phyloP scores from a whole-genome alignment of 345 rosid species.

The Citrus inodora region DNA sequence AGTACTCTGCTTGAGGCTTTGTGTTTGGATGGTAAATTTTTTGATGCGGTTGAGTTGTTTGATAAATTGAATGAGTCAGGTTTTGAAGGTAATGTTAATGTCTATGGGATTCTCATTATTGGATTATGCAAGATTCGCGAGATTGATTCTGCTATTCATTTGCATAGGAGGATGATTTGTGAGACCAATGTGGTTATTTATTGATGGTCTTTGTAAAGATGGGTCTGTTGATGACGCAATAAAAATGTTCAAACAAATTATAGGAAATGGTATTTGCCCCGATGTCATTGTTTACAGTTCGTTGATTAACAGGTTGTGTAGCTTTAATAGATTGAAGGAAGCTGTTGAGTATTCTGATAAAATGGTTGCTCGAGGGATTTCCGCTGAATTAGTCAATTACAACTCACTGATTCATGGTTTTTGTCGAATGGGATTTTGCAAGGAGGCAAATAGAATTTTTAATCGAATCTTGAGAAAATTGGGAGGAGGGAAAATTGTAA shows the following conservation, averaged over 20 bases:
- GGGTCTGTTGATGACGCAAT: slow-evolving; percentile 18
- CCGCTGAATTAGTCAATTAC: slow-evolving; percentile 8
- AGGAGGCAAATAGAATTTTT: slow-evolving; percentile 21
- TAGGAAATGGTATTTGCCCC: slow-evolving; percentile 13
- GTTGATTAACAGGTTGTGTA: slow-evolving; percentile 27
- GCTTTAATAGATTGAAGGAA: slow-evolving; percentile 6
- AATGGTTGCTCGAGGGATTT: slow-evolving; percentile 19
- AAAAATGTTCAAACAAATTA: slow-evolving; percentile 22
- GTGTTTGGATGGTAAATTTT: slow-evolving; percentile 5
- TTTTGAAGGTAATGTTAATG: slow-evolving; percentile 8
- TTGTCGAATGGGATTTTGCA: slow-evolving; percentile 19
- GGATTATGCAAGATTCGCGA: slow-evolving; percentile 19
- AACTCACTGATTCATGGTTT: slow-evolving; percentile 18
- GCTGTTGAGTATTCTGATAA: slow-evolving; percentile 15
- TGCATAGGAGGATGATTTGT: slow-evolving; percentile 25
- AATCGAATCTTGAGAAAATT: slow-evolving; percentile 16
- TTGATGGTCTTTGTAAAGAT: slow-evolving; percentile 30
- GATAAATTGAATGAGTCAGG: slow-evolving; percentile 22
- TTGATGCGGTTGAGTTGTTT: slow-evolving; percentile 15
- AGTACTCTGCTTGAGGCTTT: slow-evolving; percentile 13
- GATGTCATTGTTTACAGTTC: slow-evolving; percentile 30
- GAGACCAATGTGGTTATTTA: slow-evolving; percentile 19
- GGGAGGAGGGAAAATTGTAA: neutral
- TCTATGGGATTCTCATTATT: slow-evolving; percentile 9
- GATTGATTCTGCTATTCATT: slow-evolving; percentile 13